These are phyloP conservation scores for Coniophora puteana DNA, from an alignment of 1,284 basidiomycete genomes.

Conservation along the genomic window DNA sequence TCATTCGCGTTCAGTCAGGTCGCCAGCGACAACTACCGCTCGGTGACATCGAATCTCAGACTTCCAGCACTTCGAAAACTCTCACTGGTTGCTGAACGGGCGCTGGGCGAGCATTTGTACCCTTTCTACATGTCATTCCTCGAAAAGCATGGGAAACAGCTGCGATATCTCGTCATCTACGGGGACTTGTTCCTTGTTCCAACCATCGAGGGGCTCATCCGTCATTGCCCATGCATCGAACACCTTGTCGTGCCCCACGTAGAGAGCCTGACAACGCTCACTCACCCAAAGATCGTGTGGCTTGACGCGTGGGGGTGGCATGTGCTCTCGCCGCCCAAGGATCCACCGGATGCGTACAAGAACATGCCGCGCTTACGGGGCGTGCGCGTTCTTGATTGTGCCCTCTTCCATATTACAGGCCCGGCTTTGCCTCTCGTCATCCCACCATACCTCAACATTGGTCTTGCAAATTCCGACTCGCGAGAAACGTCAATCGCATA, in stretches of 20 bases:
- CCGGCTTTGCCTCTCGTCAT: constrained; percentile 1
- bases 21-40: no score
- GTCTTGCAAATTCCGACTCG: no score
- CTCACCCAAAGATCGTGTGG: constrained; percentile 1
- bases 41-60: no score
- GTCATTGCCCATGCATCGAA: constrained; percentile 1
- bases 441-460: no score
- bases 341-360: no score
- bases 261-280: background rate
- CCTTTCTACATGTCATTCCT: constrained; percentile 3
- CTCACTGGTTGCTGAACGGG: no score
- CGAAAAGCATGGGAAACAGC: constrained; percentile 1
- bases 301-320: constrained; percentile 2
- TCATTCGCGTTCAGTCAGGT: no score
- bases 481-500: no score
- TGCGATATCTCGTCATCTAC: constrained; percentile 3
- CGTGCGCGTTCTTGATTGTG: constrained; percentile 1
- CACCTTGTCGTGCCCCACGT: constrained; percentile 1
- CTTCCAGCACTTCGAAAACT: no score
- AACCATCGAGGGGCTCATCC: background rate
- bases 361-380: no score
- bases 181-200: background rate
- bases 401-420: background rate
- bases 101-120: no score
- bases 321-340: background rate